Evolutionary conservation across 306 rosid species (phyloP), one percentile per base, ranked within the genome.

Genomic region (Trichosanthes cucumerina): DNA sequence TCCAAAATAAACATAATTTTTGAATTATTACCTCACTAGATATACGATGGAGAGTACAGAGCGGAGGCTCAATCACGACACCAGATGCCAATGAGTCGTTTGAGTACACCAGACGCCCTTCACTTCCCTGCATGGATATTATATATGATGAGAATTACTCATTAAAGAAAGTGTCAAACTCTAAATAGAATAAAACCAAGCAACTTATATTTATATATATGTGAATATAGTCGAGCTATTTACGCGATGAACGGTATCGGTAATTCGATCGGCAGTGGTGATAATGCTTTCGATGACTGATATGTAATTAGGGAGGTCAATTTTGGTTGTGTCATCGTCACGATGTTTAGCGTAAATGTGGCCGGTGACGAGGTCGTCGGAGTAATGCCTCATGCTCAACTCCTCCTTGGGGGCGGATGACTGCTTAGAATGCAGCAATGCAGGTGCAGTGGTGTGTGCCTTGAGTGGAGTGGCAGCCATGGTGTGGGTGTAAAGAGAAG

Each of bases 61-160:
- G 76, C 2, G 76, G 76, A 2, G 76, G 76, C 76, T 70, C 76
- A 31, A 70, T 70, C 76, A 70, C 33, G 10, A 26, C 76, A 70
- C 9, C 10, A 0, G 76, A 70, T 44, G 57, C 56, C 21, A 70
- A 70, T 7, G 76, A 70, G 31, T 70, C 76, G 7, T 70, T 26
- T 70, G 76, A 43, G 6, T 70, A 26, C 3, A 70, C 76, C 36
- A 70, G 1, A 14, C 36, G 56, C 0, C 76, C 76, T 21, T 47
- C 57, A 26, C 13, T 70, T 13, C 54, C 76, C 76, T 70, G 12
- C 39, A 23, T 23, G n/a, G 33, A 41, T 69, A 70, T 13, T 14
- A 62, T 18, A 33, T 39, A 70, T 12, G 44, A 66, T 23, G 9
- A 23, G 5, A 43, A 43, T 70, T 13, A 60, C 28, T 60, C 8